These are phyloP conservation scores for Ilex asprella DNA, from an alignment of 257 asterid genomes.

Conservation along the genomic window DNA sequence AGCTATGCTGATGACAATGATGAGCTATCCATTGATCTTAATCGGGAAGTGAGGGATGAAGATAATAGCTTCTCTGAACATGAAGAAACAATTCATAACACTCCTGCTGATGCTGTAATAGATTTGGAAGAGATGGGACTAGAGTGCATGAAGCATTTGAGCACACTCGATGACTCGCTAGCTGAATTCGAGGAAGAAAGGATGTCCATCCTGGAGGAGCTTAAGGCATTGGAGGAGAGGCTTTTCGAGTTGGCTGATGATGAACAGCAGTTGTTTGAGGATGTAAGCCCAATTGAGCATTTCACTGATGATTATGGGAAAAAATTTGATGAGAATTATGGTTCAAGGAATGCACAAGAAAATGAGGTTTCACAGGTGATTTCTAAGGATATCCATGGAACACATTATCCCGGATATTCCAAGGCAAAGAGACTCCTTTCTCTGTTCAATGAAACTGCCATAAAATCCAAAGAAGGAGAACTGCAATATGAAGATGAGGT, in stretches of 20 bases:
- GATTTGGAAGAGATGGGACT: neutral
- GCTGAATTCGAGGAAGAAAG: neutral
- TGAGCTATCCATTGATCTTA: neutral
- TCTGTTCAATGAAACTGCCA: neutral
- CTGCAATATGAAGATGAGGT: neutral
- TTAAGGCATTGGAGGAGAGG: neutral
- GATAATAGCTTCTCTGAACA: neutral
- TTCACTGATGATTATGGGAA: neutral
- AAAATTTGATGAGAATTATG: neutral
- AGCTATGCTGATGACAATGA: neutral
- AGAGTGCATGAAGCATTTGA: too few species aligned
- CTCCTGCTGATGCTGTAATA: neutral
- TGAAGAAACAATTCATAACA: neutral
- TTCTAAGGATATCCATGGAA: neutral
- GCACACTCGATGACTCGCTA: neutral
- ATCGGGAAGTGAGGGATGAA: neutral
- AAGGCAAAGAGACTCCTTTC: neutral
- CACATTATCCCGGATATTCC: neutral
- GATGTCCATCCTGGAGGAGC: neutral
- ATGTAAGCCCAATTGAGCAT: neutral
- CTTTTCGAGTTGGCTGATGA: neutral
- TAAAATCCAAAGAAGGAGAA: neutral
- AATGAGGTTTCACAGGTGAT: neutral
- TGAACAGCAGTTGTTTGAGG: neutral
- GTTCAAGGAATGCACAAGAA: too few species aligned